Conservation (phyloP, 2,329 filamentous ascomycete genomes). For the Pseudogymnoascus sp. region DNA sequence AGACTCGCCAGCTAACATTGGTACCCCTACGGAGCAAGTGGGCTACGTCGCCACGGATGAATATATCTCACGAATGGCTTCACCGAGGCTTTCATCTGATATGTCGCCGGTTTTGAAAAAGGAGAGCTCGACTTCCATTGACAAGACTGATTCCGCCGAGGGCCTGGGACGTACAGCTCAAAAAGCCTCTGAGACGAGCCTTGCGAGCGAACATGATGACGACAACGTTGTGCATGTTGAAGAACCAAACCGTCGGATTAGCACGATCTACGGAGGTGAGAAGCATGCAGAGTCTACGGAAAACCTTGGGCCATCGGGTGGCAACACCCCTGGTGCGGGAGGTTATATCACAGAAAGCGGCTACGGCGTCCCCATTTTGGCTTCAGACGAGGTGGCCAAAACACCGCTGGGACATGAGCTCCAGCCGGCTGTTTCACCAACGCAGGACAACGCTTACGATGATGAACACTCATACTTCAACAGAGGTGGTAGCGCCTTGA, state of each 20-base stretch:
- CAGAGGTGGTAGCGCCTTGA: conserved; percentile 36
- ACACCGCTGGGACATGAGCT: conserved; percentile 57
- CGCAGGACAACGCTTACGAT: conserved; percentile 54
- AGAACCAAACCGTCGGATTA: conserved; percentile 45
- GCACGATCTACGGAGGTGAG: conserved; percentile 35
- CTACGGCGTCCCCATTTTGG: conserved; percentile 73
- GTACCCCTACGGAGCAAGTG: conserved; percentile 84
- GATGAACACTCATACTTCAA: conserved; percentile 43
- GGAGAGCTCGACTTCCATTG: conserved; percentile 23
- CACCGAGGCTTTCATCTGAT: conserved; percentile 49
- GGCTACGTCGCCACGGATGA: conserved; percentile 83
- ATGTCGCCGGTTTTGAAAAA: conserved; percentile 12
- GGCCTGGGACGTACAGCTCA: conserved; percentile 32
- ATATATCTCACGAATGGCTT: conserved; percentile 67
- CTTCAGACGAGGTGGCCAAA: conserved; percentile 78
- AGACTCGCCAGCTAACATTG: conserved; percentile 57
- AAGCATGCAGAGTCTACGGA: conserved; percentile 39
- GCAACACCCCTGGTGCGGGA: conserved; percentile 35
- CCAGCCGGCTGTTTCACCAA: conserved; percentile 75
- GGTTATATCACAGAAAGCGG: conserved; percentile 50
- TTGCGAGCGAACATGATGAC: conserved; percentile 43
- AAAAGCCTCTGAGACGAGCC: conserved; percentile 29
- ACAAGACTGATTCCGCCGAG: conserved; percentile 35
- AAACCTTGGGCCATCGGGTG: conserved; percentile 39
- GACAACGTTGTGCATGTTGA: conserved; percentile 70